Base-by-base conservation (phyloP, 805 yeast species). In the Saccharomycopsis babjevae region DNA sequence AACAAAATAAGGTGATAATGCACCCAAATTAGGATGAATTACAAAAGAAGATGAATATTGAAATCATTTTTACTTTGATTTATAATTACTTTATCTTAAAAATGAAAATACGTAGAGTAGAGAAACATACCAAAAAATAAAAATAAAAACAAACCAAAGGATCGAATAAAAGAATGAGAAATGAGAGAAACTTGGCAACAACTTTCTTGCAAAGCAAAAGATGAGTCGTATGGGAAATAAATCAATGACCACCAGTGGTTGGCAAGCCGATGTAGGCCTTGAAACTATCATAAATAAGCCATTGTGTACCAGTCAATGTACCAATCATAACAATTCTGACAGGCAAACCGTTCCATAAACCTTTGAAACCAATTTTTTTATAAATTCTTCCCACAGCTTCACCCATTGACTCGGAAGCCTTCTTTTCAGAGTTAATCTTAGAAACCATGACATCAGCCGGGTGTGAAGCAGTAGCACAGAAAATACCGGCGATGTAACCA, bases 401-500 rank as follows among this genome's bases (percentile, higher is more conserved):
- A 34, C 85, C 84, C 68, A 82, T 79, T 5, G 86, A 70, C 76
- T 91, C 96, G 57, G 78, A 79, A 39, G 85, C 79, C 70, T 73
- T 74, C 68, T 82, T 83, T 68, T 84, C 91, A 63, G 86, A 80
- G 72, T 89, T 92, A 69, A 94, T 83, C 80, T 91, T 89, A 57
- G 96, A 88, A 30, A 93, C 98, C 96, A 94, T 86, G 39, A 93
- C 97, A 74, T 93, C 99, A n/a, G 98, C 98, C 22, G 99, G 99
- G 73, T 94, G 97, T 32, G 97, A 92, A 18, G 92, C 94, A 58
- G 88, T 77, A 7, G 99, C 98, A 79, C 97, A 93, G 77, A 92
- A 83, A 60, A 94, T 85, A 85, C 98, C 99, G 11, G 98, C 99
- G 71, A 93, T 82, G 77, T 93, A 93, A 72, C 99, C 98, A 73